Conservation (phyloP, 306 rosid species). For the Prunus kanzakura region DNA sequence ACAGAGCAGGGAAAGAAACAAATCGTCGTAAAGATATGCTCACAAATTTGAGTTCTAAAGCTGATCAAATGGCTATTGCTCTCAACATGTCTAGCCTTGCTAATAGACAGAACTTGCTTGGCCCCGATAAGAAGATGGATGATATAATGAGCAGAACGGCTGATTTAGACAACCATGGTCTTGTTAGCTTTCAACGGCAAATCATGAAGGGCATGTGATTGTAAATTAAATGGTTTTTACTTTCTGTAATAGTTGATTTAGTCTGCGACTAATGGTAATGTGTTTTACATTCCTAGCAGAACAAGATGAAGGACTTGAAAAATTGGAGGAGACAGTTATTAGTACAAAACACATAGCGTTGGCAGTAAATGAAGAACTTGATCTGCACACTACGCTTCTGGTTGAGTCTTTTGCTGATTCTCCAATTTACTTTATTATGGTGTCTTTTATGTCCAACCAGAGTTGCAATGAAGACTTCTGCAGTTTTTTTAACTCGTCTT, state of each 20-base stretch:
- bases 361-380: constrained; percentile 45
- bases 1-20: constrained; percentile 37
- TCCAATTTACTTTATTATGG: neutral
- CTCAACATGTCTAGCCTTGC: constrained; percentile 41
- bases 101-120: constrained; percentile 40
- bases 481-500: neutral
- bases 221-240: neutral
- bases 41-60: constrained; percentile 27
- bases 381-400: constrained; percentile 39
- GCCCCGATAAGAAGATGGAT: constrained; percentile 32
- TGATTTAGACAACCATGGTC: constrained; percentile 38
- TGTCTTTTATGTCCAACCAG: neutral
- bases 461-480: neutral
- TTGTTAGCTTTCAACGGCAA: constrained; percentile 35
- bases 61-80: constrained; percentile 37
- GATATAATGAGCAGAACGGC: constrained; percentile 32
- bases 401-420: constrained; percentile 15
- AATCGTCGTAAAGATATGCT: constrained; percentile 35
- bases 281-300: constrained; percentile 24
- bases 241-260: neutral
- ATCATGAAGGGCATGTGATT: constrained; percentile 31
- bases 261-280: constrained; percentile 1
- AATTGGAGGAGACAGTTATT: constrained; percentile 36
- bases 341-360: constrained; percentile 50
- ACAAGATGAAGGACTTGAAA: constrained; percentile 43